Evolutionary conservation across 2,329 filamentous ascomycete species (phyloP).

Genomic region (Claviceps digitariae): DNA sequence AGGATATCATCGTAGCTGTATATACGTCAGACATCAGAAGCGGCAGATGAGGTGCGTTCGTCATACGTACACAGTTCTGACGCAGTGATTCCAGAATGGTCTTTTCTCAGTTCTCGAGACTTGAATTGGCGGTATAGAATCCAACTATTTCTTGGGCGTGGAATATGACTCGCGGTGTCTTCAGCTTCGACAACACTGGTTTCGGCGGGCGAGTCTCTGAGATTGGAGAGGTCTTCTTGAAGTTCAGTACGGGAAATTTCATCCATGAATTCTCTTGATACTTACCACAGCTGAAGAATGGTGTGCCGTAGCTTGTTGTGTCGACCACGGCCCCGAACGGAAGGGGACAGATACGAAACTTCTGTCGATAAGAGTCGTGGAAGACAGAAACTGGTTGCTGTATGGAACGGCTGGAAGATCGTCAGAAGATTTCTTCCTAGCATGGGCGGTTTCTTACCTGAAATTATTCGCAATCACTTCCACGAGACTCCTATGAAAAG

Average conservation of each 20-base stretch:
- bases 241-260: neutral
- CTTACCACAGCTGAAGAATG: constrained; percentile 12
- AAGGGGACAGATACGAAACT: constrained; percentile 15
- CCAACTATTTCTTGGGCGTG: constrained; percentile 19
- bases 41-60: neutral
- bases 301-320: constrained; percentile 8
- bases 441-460: constrained; percentile 10
- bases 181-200: neutral
- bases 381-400: constrained; percentile 15
- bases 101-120: constrained; percentile 11
- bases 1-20: constrained; percentile 14
- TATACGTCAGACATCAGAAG: neutral
- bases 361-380: constrained; percentile 11
- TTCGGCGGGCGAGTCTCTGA: neutral
- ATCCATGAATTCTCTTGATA: neutral
- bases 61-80: constrained; percentile 17
- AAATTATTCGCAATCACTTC: constrained; percentile 13
- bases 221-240: neutral
- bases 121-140: constrained; percentile 20
- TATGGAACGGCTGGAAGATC: constrained; percentile 9
- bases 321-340: constrained; percentile 7
- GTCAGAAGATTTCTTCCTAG: neutral
- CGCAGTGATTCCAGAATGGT: constrained; percentile 14
- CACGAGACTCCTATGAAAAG: constrained; percentile 9
- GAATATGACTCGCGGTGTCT: constrained; percentile 9